These are phyloP conservation scores for Cruciata laevipes DNA, from an alignment of 257 asterid genomes.

Conservation along the genomic window DNA sequence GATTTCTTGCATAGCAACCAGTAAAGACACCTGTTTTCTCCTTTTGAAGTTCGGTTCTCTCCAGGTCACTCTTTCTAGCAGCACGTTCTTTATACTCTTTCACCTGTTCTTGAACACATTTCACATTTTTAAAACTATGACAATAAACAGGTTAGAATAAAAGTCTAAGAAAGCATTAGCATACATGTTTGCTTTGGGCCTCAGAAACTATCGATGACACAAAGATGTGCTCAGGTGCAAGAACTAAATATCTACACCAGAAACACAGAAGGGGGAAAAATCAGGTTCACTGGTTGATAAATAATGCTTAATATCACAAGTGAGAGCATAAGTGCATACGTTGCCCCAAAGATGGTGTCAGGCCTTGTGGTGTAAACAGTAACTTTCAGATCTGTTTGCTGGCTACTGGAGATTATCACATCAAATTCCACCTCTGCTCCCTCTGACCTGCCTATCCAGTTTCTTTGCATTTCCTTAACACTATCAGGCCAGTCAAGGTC, in stretches of 20 bases:
- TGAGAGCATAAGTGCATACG: conserved; percentile 41
- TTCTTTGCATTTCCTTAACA: conserved; percentile 97
- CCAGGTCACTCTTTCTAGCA: conserved; percentile 90
- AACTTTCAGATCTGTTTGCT: conserved; percentile 45
- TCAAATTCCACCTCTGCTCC: conserved; percentile 86
- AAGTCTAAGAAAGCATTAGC: conserved; percentile 20
- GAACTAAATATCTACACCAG: conserved; percentile 65
- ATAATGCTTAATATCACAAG: conserved; percentile 10
- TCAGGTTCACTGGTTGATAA: conserved; percentile 10
- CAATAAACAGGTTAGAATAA: conserved; percentile 10
- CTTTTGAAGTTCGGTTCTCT: conserved; percentile 96
- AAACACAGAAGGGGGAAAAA: conserved; percentile 16
- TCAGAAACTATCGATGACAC: conserved; percentile 62
- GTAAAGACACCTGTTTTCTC: conserved; percentile 88
- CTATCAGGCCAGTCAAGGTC: conserved; percentile 99
- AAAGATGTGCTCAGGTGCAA: conserved; percentile 84
- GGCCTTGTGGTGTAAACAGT: conserved; percentile 93
- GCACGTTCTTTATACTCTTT: conserved; percentile 84
- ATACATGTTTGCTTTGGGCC: conserved; percentile 56
- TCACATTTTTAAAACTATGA: conserved; percentile 13
- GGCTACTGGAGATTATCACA: conserved; percentile 36
- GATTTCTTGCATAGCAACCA: conserved; percentile 91
- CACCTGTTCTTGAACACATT: conserved; percentile 43
- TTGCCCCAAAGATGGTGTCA: conserved; percentile 96
- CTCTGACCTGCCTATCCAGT: conserved; percentile 97